Evolutionary conservation across 1,284 basidiomycete genomes (phyloP), one percentile per base, ranked within the genome.

Genomic region (Malassezia arunalokei): DNA sequence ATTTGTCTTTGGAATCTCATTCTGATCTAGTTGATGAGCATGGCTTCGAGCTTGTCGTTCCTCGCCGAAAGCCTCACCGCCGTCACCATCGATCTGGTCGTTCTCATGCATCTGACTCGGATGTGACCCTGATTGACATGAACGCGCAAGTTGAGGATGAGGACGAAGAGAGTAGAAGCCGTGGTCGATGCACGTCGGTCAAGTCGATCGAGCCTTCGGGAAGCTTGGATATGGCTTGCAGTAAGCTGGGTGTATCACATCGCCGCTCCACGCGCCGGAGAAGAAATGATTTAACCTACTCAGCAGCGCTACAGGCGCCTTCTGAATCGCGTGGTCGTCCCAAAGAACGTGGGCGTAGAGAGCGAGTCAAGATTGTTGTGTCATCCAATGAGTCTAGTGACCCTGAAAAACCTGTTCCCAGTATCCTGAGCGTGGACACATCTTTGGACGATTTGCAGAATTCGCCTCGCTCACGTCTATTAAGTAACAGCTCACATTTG

Each of bases 401-500:
- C 3, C 8, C 43, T n/a, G 15, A 28, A 49, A 4, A 20, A 29
- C 5, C 54, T 45, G 8, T 38, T 4, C 8, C 27, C 17, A 35
- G 5, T 11, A 15, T 11, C 11, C 5, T 15, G 33, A 15, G 32
- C 7, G 35, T 27, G n/a, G 44, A 32, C 4, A 24, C 31, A 1
- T 32, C 9, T n/a, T 20, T 17, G 14, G 44, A 47, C 8, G 44
- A 38, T 3, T 5, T 35, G 14, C 32, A 37, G 44, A 35, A 24
- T 37, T 14, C 56, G 9, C 43, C 58, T 12, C 59, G 68, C 2
- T 55, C 62, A 40, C 57, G 67, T 5, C 59, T 71, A 17, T 45
- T 71, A 20, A 60, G 57, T 55, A 71, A 71, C 52, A 58, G 63
- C 8, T 60, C 65, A 28, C 70, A 72, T 44, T 55, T 72, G 37